Percentiles rank a stretch among this genome's conserved stretches.
Conservation (phyloP, 2,329 filamentous ascomycete species). For the Aspergillus udagawae region DNA sequence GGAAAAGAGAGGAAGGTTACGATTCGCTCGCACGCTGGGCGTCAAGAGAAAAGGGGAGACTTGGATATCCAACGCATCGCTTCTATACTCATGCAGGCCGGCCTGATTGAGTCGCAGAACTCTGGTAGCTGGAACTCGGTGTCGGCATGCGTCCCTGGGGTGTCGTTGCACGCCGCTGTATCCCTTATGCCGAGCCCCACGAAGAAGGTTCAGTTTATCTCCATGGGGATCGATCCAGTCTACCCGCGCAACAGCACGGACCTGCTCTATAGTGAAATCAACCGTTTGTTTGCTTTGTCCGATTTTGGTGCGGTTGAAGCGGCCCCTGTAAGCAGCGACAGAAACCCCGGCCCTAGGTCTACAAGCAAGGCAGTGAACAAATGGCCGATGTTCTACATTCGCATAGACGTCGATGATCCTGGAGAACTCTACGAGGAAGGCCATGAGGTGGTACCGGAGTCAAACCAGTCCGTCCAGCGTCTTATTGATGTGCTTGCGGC, state of each 20-base stretch:
- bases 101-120: slow-evolving; percentile 54
- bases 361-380: slow-evolving; percentile 66
- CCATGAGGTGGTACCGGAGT: slow-evolving; percentile 26
- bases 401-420: slow-evolving; percentile 52
- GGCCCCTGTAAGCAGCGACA: slow-evolving; percentile 20
- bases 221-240: slow-evolving; percentile 68
- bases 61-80: slow-evolving; percentile 36
- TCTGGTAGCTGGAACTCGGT: slow-evolving; percentile 64
- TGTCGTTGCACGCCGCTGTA: slow-evolving; percentile 67
- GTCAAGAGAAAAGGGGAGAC: neutral
- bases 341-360: slow-evolving; percentile 49
- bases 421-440: slow-evolving; percentile 39
- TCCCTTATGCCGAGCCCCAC: slow-evolving; percentile 67
- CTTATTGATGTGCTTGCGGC: slow-evolving; percentile 64
- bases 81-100: slow-evolving; percentile 62
- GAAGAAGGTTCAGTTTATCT: slow-evolving; percentile 74
- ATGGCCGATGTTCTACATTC: slow-evolving; percentile 88
- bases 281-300: slow-evolving; percentile 70
- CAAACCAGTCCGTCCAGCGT: slow-evolving; percentile 47
- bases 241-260: slow-evolving; percentile 54
- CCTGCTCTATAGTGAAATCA: slow-evolving; percentile 72
- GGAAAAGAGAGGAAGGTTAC: slow-evolving; percentile 37
- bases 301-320: slow-evolving; percentile 66
- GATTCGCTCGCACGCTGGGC: slow-evolving; percentile 17
- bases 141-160: slow-evolving; percentile 58